Conservation (phyloP, 2,329 filamentous ascomycete genomes). For the Fusarium proliferatum region DNA sequence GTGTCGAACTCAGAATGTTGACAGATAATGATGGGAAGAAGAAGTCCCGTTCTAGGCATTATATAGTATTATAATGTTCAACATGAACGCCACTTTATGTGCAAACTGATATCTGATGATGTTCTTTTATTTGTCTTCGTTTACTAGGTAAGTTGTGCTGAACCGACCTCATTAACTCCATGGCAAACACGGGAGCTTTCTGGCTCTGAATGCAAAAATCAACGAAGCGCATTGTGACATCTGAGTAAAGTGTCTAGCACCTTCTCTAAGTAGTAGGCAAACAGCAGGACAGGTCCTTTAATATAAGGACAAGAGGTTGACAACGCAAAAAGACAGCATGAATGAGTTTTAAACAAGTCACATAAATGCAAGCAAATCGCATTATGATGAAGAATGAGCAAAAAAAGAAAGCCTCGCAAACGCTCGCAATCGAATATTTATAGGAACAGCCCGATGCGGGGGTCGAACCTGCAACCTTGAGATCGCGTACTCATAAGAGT, state of each 20-base stretch:
- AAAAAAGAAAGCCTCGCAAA: constrained; percentile 21
- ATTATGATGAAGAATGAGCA: fast-evolving
- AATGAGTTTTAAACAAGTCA: background rate
- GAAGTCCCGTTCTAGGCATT: background rate
- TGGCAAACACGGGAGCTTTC: background rate
- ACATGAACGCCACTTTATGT: background rate
- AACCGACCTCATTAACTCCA: background rate
- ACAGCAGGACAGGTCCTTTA: background rate
- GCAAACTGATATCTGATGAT: background rate
- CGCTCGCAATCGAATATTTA: constrained; percentile 33
- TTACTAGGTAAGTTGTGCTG: fast-evolving
- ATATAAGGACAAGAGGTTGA: too few species aligned
- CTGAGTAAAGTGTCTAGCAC: background rate
- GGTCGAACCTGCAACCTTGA: constrained; percentile 68
- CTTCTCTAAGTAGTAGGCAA: background rate
- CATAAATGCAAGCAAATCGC: fast-evolving
- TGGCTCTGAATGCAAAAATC: too few species aligned
- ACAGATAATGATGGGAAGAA: background rate
- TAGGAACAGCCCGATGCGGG: constrained; percentile 54
- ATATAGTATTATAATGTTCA: background rate
- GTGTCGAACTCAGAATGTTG: fast-evolving
- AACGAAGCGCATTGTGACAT: fast-evolving
- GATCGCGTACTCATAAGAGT: constrained; percentile 65
- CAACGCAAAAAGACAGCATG: background rate
- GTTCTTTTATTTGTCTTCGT: background rate